Base-by-base conservation (phyloP, 768 basidiomycete species). In the Mycena haematopus region DNA sequence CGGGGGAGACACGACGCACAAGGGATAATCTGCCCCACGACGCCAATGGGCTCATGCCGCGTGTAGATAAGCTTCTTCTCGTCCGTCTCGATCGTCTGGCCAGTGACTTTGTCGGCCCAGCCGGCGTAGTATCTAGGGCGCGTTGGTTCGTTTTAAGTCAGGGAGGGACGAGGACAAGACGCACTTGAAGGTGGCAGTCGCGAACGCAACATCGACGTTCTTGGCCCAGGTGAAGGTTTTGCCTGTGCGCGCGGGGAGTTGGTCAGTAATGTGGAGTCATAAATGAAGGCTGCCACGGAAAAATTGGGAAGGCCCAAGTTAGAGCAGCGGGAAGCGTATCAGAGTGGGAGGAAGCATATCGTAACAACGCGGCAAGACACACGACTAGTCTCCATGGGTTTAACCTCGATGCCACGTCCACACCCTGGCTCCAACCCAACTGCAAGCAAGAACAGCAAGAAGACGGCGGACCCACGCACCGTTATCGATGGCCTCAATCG, bases 71-170 rank as follows among this genome's bases (percentile, higher is more conserved):
- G 77, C 73, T 88, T 88, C 49, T 69, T 68, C 53, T 82, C 80
- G 52, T 72, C 75, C 51, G 80, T 88, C 84, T 94, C 91, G 72
- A 93, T 87, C 9, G 86, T 86, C 73, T 92, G 84, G 6, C 91
- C 92, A 6, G 82, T 78, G 56, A 90, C 76, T 78, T 96, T 96
- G 79, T 95, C 95, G 22, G 93, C 92, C 88, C 92, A 92, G 19
- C 95, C 95, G 44, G 87, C 92, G 69, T 90, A 98, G 77, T 96
- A 96, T 35, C 85, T 66, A 24, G 36, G 8, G 29, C 4, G 33
- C 1, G 36, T n/a, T 10, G 3, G 38, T 15, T 6, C 42, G 3
- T 38, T 9, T 17, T 10, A n/a, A n/a, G n/a, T 38, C 36, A 38
- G 19, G 27, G 22, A 56, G n/a, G n/a, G n/a, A n/a, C n/a, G n/a